Percentiles rank a stretch among this genome's conserved stretches.
phyloP scores from a whole-genome alignment of 345 rosid genomes.

The Abelmoschus esculentus region DNA sequence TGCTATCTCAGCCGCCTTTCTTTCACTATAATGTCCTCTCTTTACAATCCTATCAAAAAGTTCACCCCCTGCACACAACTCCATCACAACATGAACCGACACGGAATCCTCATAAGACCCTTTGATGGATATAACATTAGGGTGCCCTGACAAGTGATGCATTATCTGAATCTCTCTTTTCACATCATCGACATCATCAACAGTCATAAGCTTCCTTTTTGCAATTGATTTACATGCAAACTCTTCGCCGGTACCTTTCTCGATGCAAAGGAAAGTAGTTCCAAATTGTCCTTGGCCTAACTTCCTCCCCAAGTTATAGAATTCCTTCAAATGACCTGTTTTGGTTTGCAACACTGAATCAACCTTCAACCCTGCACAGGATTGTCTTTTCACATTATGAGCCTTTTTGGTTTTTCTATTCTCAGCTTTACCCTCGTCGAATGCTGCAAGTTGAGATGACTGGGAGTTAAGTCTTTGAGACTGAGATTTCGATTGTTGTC shows the following conservation, averaged over 20 bases:
- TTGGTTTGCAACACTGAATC: neutral
- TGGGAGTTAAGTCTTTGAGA: slow-evolving; percentile 6
- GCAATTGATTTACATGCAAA: neutral
- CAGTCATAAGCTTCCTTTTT: neutral
- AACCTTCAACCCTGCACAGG: neutral
- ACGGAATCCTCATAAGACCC: slow-evolving; percentile 80
- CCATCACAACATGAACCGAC: slow-evolving; percentile 92
- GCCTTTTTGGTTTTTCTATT: slow-evolving; percentile 4
- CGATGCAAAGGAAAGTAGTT: neutral
- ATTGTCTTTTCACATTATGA: slow-evolving; percentile 55
- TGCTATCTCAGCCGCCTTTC: slow-evolving; percentile 62
- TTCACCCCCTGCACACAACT: slow-evolving; percentile 85
- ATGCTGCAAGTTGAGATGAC: neutral
- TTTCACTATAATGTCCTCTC: slow-evolving; percentile 74
- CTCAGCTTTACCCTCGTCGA: slow-evolving; percentile 8
- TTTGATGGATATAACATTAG: slow-evolving; percentile 65
- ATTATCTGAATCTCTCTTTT: slow-evolving; percentile 73
- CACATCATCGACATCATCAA: neutral
- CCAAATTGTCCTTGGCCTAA: neutral
- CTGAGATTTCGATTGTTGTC: slow-evolving; percentile 15
- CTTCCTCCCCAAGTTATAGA: neutral
- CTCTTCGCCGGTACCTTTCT: neutral
- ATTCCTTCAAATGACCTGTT: slow-evolving; percentile 4
- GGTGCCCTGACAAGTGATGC: slow-evolving; percentile 72
- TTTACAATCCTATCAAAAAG: slow-evolving; percentile 74